A percentile compares a stretch with the other conserved stretches of the same genome.
phyloP scores from a whole-genome alignment of 495 filamentous ascomycete species.

The Barbatosphaeria neglecta region DNA sequence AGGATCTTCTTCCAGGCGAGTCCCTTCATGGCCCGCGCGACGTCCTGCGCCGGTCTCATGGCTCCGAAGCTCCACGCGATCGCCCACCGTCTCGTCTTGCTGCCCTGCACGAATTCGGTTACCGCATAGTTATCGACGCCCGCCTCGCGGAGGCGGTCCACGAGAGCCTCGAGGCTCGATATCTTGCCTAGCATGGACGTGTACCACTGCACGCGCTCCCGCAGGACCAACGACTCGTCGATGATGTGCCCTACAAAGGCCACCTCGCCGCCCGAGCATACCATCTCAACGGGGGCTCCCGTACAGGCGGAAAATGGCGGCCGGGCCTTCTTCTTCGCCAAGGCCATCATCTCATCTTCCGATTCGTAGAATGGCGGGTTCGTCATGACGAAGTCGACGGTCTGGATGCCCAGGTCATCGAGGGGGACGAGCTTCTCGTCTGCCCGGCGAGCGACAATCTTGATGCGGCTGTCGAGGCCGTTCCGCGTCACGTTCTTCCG shows the following conservation, averaged over 20 bases:
- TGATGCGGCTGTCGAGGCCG: conserved; percentile 51
- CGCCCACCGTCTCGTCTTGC: conserved; percentile 73
- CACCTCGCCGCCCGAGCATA: conserved; percentile 72
- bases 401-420: conserved; percentile 39
- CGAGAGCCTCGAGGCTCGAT: conserved; percentile 52
- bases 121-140: conserved; percentile 71
- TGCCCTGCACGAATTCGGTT: conserved; percentile 68
- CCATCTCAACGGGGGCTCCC: conserved; percentile 76
- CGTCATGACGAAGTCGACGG: conserved; percentile 80
- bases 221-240: conserved; percentile 53
- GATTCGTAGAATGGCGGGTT: conserved; percentile 92
- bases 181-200: conserved; percentile 84
- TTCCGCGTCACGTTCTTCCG: conserved; percentile 53
- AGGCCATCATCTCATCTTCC: conserved; percentile 50
- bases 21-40: conserved; percentile 43
- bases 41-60: conserved; percentile 48
- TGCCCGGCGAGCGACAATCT: conserved; percentile 41
- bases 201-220: conserved; percentile 66
- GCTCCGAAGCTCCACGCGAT: conserved; percentile 76
- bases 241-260: conserved; percentile 68
- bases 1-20: conserved; percentile 45
- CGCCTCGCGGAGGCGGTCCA: conserved; percentile 46
- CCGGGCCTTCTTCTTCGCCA: conserved; percentile 51
- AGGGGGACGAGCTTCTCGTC: conserved; percentile 50
- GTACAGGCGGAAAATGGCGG: conserved; percentile 73